Conservation (phyloP, 768 basidiomycete species). For the Tephrocybe sp. region DNA sequence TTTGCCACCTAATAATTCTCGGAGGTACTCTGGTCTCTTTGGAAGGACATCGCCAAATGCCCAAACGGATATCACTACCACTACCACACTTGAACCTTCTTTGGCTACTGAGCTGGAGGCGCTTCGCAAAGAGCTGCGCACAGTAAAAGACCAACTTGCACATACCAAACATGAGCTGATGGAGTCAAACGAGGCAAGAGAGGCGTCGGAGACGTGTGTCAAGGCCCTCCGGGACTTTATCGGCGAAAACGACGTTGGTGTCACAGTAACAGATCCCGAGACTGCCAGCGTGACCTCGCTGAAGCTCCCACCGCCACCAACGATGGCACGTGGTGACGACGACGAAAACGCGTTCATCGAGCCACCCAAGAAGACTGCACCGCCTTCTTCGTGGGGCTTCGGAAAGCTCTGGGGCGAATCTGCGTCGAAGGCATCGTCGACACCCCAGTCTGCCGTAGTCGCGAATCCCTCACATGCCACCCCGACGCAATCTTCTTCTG, state of each 20-base stretch:
- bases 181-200: slow-evolving; percentile 79
- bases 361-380: slow-evolving; percentile 26
- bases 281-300: slow-evolving; percentile 21
- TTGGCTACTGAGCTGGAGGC: slow-evolving; percentile 47
- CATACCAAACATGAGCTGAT: slow-evolving; percentile 62
- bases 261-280: slow-evolving; percentile 16
- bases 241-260: slow-evolving; percentile 66
- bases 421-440: slow-evolving; percentile 20
- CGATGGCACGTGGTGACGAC: slow-evolving; percentile 35
- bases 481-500: slow-evolving; percentile 21
- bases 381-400: slow-evolving; percentile 54
- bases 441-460: slow-evolving; percentile 25
- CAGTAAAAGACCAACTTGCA: slow-evolving; percentile 58
- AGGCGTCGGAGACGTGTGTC: slow-evolving; percentile 85
- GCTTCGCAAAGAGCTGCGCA: slow-evolving; percentile 57
- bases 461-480: slow-evolving; percentile 25
- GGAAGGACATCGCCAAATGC: slow-evolving; percentile 45
- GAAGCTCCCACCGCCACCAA: slow-evolving; percentile 41
- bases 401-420: slow-evolving; percentile 60
- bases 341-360: slow-evolving; percentile 33
- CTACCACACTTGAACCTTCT: slow-evolving; percentile 11
- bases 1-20: slow-evolving; percentile 23
- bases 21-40: slow-evolving; percentile 52
- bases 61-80: slow-evolving; percentile 28
- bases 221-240: slow-evolving; percentile 82